Percentiles rank a stretch among this genome's conserved stretches.
These are phyloP conservation scores for Leishmania gerbilli DNA, from an alignment of 208 protist genomes.

Conservation along the genomic window DNA sequence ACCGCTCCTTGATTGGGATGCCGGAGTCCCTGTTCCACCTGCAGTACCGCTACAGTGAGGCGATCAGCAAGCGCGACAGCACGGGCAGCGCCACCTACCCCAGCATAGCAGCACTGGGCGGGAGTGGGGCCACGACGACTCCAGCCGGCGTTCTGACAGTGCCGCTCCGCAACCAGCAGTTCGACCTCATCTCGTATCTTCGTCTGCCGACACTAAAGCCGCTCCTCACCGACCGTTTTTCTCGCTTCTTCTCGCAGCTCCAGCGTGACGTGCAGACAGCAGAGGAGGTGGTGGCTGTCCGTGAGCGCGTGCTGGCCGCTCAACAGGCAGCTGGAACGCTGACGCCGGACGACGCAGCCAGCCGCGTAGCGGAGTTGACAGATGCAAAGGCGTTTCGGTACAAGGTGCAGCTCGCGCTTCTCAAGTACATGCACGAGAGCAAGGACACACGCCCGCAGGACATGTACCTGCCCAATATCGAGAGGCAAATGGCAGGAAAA, in stretches of 20 bases:
- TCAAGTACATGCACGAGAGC: conserved; percentile 85
- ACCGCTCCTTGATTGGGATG: conserved; percentile 72
- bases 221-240: conserved; percentile 80
- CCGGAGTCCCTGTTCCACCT: conserved; percentile 87
- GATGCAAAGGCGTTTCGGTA: conserved; percentile 43
- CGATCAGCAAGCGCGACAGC: conserved; percentile 5
- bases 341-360: conserved; percentile 30
- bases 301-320: conserved; percentile 41
- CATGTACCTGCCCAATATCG: conserved; percentile 80
- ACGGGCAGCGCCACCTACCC: background rate
- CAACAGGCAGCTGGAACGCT: conserved; percentile 31
- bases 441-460: conserved; percentile 81
- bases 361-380: conserved; percentile 55
- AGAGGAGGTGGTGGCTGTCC: conserved; percentile 52
- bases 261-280: conserved; percentile 43
- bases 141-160: conserved; percentile 40
- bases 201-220: conserved; percentile 66
- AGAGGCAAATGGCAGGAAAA: conserved; percentile 25
- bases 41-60: conserved; percentile 79
- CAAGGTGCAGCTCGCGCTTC: conserved; percentile 75
- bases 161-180: conserved; percentile 35
- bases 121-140: background rate
- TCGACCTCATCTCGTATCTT: conserved; percentile 83
- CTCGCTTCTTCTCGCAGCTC: conserved; percentile 69
- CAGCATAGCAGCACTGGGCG: background rate